phyloP scores from a whole-genome alignment of 371 early-diverging fungal species.

The Mucor irregularis region DNA sequence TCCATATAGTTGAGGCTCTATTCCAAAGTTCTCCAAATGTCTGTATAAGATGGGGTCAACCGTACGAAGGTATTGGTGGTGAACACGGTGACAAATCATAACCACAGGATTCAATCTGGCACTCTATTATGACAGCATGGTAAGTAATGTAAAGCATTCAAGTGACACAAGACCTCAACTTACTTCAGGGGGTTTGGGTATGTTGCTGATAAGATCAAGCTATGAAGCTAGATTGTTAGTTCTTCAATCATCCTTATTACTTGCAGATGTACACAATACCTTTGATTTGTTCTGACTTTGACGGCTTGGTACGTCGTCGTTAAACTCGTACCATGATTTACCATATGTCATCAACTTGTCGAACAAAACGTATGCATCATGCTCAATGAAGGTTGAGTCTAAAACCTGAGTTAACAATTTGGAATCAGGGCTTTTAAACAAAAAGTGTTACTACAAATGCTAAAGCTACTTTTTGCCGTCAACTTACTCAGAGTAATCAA shows the following conservation, averaged over 20 bases:
- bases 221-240: not conserved
- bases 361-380: constrained; percentile 85
- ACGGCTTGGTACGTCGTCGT: constrained; percentile 46
- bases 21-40: constrained; percentile 71
- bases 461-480: not conserved
- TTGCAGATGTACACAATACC: too few species aligned
- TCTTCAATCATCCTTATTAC: too few species aligned
- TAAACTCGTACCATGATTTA: constrained; percentile 84
- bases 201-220: constrained; percentile 4
- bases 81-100: constrained; percentile 69
- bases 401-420: constrained; percentile 37
- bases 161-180: not conserved
- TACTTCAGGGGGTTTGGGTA: constrained; percentile 24
- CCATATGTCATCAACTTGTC: constrained; percentile 80
- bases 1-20: constrained; percentile 94
- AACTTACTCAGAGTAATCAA: constrained; percentile 12
- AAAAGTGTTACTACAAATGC: not conserved
- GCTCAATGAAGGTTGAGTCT: constrained; percentile 67
- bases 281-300: not conserved
- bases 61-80: constrained; percentile 66
- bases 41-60: constrained; percentile 71
- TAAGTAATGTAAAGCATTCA: not conserved
- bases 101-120: constrained; percentile 69
- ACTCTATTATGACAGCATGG: constrained; percentile 4
- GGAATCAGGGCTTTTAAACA: constrained; percentile 25